Percentiles rank a stretch among this genome's conserved stretches.
These are phyloP conservation scores for Fallopia convolvulus DNA, from an alignment of 148 eudicot species.

Conservation along the genomic window DNA sequence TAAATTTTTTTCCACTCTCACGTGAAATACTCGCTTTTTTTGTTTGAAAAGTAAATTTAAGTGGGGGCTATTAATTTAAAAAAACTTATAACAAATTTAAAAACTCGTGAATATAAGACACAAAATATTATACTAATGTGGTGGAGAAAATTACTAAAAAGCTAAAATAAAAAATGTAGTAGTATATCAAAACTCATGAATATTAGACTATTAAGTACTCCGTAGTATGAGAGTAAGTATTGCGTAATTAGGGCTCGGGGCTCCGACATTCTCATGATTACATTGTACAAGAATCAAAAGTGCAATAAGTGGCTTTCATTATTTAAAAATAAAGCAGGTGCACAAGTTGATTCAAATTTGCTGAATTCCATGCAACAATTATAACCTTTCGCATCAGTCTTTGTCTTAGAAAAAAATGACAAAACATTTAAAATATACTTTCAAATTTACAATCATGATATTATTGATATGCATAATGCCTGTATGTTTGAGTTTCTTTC, in stretches of 20 bases:
- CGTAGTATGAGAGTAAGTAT: background rate
- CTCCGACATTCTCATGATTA: slow-evolving; percentile 11
- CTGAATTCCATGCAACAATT: slow-evolving; percentile 10
- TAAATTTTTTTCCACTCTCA: too few species aligned
- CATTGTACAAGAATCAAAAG: slow-evolving; percentile 4
- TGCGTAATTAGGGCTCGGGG: background rate
- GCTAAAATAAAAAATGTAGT: too few species aligned
- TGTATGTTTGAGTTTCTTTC: background rate
- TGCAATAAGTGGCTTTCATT: background rate
- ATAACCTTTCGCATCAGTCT: slow-evolving; percentile 12
- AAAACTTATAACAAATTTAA: too few species aligned
- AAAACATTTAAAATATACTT: background rate
- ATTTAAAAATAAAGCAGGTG: background rate
- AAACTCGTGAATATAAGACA: too few species aligned
- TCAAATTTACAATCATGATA: background rate
- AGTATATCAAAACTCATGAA: too few species aligned
- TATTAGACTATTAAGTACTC: background rate
- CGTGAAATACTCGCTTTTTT: too few species aligned
- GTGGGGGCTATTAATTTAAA: too few species aligned
- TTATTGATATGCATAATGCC: too few species aligned
- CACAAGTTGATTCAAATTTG: slow-evolving; percentile 6
- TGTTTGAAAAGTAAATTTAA: too few species aligned
- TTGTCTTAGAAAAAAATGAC: background rate
- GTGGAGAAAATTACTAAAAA: too few species aligned
- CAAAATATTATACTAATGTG: too few species aligned